These are phyloP conservation scores for Cordyceps militaris DNA, from an alignment of 2,329 filamentous ascomycete species.

Conservation along the genomic window DNA sequence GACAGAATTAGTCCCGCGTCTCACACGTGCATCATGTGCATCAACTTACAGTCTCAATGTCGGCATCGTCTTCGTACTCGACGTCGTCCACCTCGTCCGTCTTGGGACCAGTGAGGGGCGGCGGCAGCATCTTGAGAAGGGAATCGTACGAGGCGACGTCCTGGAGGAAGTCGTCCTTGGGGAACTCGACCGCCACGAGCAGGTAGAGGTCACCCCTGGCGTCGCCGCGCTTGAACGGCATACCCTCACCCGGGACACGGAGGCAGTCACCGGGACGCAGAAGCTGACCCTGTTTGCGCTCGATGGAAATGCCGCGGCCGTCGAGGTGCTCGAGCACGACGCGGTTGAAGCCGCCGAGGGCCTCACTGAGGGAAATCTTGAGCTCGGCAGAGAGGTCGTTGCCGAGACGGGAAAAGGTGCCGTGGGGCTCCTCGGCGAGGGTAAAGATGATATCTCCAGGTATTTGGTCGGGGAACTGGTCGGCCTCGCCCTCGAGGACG, in stretches of 20 bases:
- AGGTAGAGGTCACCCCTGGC: slow-evolving; percentile 81
- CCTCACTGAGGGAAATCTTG: slow-evolving; percentile 73
- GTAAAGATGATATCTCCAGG: slow-evolving; percentile 93
- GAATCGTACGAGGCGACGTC: slow-evolving; percentile 63
- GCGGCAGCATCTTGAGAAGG: slow-evolving; percentile 69
- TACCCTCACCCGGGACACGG: slow-evolving; percentile 83
- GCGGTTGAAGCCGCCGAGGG: slow-evolving; percentile 81
- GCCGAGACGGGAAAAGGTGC: slow-evolving; percentile 74
- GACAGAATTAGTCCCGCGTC: neutral
- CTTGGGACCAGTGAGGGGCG: slow-evolving; percentile 51
- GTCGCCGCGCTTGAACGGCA: slow-evolving; percentile 87
- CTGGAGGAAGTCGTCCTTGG: slow-evolving; percentile 74
- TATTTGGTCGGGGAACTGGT: slow-evolving; percentile 81
- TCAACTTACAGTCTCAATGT: slow-evolving; percentile 64
- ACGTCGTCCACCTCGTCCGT: slow-evolving; percentile 80
- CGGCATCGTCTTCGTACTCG: slow-evolving; percentile 72
- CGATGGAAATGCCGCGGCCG: slow-evolving; percentile 78
- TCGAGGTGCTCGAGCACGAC: slow-evolving; percentile 90
- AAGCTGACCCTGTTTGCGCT: slow-evolving; percentile 73
- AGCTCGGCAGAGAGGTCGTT: slow-evolving; percentile 78
- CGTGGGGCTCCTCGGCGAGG: slow-evolving; percentile 73
- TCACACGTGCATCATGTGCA: slow-evolving; percentile 3
- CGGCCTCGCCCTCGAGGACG: slow-evolving; percentile 84
- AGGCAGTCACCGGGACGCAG: slow-evolving; percentile 77
- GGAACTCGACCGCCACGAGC: slow-evolving; percentile 79